These are phyloP conservation scores for Inosperma sp. DNA, from an alignment of 768 basidiomycete species.

Conservation along the genomic window DNA sequence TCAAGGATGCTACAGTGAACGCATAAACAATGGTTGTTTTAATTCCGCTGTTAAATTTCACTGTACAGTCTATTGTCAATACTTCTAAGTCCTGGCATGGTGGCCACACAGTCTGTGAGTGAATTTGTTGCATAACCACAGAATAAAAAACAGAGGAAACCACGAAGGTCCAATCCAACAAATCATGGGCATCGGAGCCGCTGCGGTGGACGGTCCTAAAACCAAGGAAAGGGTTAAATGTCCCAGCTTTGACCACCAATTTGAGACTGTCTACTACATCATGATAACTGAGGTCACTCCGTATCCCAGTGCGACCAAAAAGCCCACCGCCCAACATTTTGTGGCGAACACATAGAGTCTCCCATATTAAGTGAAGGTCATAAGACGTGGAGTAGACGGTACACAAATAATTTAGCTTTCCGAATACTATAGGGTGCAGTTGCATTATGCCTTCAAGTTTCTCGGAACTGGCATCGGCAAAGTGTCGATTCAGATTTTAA, in stretches of 20 bases:
- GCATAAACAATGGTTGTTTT: constrained; percentile 30
- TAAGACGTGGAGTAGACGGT: no score
- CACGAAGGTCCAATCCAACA: constrained; percentile 8
- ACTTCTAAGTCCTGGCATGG: constrained; percentile 18
- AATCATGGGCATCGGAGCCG: not conserved
- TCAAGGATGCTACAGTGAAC: constrained; percentile 27
- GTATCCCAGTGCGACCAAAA: no score
- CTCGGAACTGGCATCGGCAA: no score
- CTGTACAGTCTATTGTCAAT: constrained; percentile 28
- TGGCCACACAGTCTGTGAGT: not conserved
- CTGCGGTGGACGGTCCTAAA: constrained; percentile 1
- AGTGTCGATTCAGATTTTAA: no score
- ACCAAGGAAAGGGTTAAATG: constrained; percentile 23
- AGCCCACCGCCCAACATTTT: no score
- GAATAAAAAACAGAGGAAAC: constrained; percentile 1
- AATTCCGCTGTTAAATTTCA: constrained; percentile 26
- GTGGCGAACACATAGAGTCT: no score
- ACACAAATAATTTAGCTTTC: no score
- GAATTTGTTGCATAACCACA: not conserved
- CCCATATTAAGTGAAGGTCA: no score
- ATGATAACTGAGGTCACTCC: no score
- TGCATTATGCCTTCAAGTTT: no score
- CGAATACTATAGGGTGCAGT: no score
- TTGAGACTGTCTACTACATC: constrained; percentile 36
- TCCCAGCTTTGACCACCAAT: constrained; percentile 36